A percentile compares a stretch with the other conserved stretches of the same genome.
These are phyloP conservation scores for Leishmania tarentolae DNA, from an alignment of 208 protist genomes.

Conservation along the genomic window DNA sequence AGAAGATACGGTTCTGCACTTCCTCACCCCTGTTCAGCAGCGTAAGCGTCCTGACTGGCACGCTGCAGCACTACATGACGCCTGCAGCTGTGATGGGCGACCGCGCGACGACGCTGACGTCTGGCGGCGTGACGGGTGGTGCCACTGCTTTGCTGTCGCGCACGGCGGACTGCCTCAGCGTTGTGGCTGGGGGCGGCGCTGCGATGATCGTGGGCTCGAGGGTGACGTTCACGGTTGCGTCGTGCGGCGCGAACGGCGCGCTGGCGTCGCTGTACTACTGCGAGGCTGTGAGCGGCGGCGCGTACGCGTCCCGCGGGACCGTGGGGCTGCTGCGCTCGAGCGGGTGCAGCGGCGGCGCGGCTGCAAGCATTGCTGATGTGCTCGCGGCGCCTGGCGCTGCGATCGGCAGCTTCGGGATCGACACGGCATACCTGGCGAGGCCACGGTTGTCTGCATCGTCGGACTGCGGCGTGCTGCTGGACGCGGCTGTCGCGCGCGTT, in stretches of 20 bases:
- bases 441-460: constrained; percentile 33
- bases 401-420: constrained; percentile 53
- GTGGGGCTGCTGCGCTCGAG: constrained; percentile 48
- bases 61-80: constrained; percentile 57
- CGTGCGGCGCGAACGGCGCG: constrained; percentile 31
- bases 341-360: constrained; percentile 33
- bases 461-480: constrained; percentile 30
- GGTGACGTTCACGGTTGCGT: constrained; percentile 42
- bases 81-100: constrained; percentile 51
- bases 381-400: constrained; percentile 31
- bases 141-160: constrained; percentile 38
- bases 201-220: constrained; percentile 21
- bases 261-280: constrained; percentile 55
- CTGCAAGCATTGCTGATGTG: constrained; percentile 42
- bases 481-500: constrained; percentile 18
- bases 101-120: constrained; percentile 35
- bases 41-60: constrained; percentile 25
- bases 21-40: constrained; percentile 11
- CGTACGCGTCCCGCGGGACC: constrained; percentile 37
- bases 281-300: constrained; percentile 41
- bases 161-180: constrained; percentile 34
- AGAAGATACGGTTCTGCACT: constrained; percentile 36
- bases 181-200: constrained; percentile 32
- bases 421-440: constrained; percentile 30
- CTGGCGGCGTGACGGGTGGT: constrained; percentile 20